phyloP scores from a whole-genome alignment of 2,329 filamentous ascomycete species.

The Pseudocercospora musae region DNA sequence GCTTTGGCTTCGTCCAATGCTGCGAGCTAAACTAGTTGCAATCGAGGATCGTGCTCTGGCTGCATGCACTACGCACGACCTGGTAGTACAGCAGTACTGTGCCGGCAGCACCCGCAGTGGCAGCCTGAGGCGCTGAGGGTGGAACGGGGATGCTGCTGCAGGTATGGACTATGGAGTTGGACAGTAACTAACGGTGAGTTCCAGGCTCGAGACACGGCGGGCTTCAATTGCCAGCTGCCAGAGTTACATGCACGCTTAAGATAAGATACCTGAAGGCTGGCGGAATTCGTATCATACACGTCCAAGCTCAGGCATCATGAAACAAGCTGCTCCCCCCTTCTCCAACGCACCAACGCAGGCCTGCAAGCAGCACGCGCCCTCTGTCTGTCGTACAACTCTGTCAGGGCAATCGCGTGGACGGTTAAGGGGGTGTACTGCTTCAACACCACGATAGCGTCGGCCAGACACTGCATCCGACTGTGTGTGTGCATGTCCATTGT shows the following conservation, averaged over 20 bases:
- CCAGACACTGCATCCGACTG: background rate
- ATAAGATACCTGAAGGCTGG: too few relatives aligned
- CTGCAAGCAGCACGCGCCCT: background rate
- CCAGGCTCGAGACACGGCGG: too few relatives aligned
- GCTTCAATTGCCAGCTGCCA: background rate
- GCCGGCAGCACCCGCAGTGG: background rate
- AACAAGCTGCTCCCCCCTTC: background rate
- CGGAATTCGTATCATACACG: background rate
- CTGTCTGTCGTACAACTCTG: background rate
- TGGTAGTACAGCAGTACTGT: background rate
- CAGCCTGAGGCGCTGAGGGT: background rate
- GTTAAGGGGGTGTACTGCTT: background rate
- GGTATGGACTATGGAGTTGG: too few relatives aligned
- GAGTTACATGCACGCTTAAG: background rate
- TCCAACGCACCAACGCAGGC: background rate
- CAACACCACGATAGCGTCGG: background rate
- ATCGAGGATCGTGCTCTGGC: background rate
- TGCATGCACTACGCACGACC: background rate
- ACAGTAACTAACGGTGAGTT: too few relatives aligned
- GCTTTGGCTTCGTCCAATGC: background rate
- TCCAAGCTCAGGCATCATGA: background rate
- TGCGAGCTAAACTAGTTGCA: background rate
- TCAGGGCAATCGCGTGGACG: conserved; percentile 8
- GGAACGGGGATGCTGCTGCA: too few relatives aligned
- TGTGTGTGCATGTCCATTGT: background rate